These are phyloP conservation scores for Piper betle DNA, from an alignment of 164 flowering plant species.

Conservation along the genomic window DNA sequence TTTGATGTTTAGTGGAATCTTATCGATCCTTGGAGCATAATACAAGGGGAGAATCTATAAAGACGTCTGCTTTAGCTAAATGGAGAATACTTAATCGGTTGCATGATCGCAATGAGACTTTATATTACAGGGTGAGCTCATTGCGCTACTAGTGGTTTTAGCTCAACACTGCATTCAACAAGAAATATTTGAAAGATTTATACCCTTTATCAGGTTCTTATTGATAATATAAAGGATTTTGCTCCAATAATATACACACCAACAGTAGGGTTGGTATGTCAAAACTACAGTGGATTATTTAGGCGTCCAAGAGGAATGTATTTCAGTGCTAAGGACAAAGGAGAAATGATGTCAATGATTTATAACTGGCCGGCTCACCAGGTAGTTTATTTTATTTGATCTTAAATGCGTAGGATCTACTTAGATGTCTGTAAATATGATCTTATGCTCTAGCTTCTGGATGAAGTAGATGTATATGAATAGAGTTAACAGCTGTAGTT, in stretches of 20 bases:
- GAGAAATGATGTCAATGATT: conserved; percentile 99
- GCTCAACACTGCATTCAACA: conserved; percentile 1
- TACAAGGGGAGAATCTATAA: conserved; percentile 39
- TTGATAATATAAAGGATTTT: conserved; percentile 83
- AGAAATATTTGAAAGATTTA: too few species aligned
- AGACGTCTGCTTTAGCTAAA: conserved; percentile 61
- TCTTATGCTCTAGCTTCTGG: too few species aligned
- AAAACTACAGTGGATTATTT: conserved; percentile 88
- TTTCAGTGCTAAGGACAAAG: conserved; percentile 96
- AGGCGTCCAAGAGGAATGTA: conserved; percentile 99
- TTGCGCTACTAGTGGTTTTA: background rate
- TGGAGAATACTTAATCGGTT: conserved; percentile 95
- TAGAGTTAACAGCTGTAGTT: background rate
- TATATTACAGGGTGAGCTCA: conserved; percentile 78
- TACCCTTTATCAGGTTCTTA: conserved; percentile 59
- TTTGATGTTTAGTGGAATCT: conserved; percentile 62
- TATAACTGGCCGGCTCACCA: conserved; percentile 88
- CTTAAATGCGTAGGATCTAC: background rate
- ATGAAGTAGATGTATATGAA: background rate
- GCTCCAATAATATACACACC: conserved; percentile 99
- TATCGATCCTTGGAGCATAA: conserved; percentile 82
- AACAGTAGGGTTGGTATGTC: conserved; percentile 95
- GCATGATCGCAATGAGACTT: conserved; percentile 98
- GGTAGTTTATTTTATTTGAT: conserved; percentile 23
- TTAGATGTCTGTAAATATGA: background rate